Evolutionary conservation across 306 rosid species (phyloP).

Genomic region (Cucurbita moschata): DNA sequence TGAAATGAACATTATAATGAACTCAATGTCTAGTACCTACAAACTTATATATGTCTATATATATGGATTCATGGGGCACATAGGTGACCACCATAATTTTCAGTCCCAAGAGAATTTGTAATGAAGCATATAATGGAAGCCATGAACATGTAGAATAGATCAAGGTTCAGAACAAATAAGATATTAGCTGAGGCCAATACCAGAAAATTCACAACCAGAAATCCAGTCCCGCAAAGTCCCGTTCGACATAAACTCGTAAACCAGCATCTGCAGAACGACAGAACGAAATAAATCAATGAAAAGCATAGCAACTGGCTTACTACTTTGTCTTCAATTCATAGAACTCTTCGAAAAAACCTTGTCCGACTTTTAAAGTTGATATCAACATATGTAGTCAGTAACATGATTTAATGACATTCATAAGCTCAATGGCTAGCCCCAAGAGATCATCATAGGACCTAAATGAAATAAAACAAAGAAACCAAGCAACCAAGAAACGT

Average conservation of each 20-base stretch:
- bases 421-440: not conserved
- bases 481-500: not conserved
- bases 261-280: constrained; percentile 61
- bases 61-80: not conserved
- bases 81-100: not conserved
- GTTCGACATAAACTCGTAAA: constrained; percentile 80
- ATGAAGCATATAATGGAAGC: not conserved
- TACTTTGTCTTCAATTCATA: not conserved
- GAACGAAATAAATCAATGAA: constrained; percentile 5
- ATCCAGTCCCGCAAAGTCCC: constrained; percentile 81
- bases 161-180: not conserved
- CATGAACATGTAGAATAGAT: not conserved
- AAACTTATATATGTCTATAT: not conserved
- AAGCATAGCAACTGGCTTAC: not conserved
- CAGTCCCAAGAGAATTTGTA: not conserved
- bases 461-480: not conserved
- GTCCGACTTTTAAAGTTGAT: not conserved
- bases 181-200: not conserved
- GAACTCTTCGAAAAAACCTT: not conserved
- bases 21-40: not conserved
- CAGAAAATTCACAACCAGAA: constrained; percentile 33
- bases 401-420: not conserved
- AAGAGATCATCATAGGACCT: not conserved
- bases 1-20: not conserved
- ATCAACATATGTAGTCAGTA: not conserved